phyloP scores from a whole-genome alignment of 2,329 filamentous ascomycete genomes.

The Xylariaceae sp. region DNA sequence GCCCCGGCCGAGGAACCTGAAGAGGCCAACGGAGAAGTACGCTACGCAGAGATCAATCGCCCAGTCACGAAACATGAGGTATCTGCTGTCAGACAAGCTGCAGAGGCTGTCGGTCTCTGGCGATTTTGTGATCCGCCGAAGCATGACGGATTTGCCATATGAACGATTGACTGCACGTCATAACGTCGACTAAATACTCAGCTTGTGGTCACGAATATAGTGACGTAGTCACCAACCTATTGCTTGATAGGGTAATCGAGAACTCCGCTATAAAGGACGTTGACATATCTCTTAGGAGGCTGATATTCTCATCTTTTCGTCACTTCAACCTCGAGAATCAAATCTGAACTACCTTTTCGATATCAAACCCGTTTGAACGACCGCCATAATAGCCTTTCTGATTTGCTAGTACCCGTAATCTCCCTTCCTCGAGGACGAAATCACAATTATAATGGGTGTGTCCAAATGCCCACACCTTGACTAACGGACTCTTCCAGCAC shows the following conservation, averaged over 20 bases:
- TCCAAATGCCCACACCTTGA: not conserved
- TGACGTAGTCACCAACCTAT: too few relatives aligned
- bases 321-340: not conserved
- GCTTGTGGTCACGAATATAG: too few relatives aligned
- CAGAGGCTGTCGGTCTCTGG: slow-evolving; percentile 70
- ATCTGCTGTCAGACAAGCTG: slow-evolving; percentile 61
- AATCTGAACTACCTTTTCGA: not conserved
- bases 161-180: too few relatives aligned
- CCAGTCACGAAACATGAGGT: slow-evolving; percentile 62
- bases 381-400: not conserved
- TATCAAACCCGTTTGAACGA: not conserved
- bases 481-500: not conserved
- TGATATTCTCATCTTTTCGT: too few relatives aligned
- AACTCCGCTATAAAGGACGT: too few relatives aligned
- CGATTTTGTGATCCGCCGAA: slow-evolving; percentile 65
- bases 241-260: too few relatives aligned
- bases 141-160: slow-evolving; percentile 50
- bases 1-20: slow-evolving; percentile 27
- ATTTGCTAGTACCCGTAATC: not conserved
- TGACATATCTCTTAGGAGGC: too few relatives aligned
- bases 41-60: slow-evolving; percentile 79
- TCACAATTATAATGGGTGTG: not conserved
- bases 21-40: slow-evolving; percentile 39
- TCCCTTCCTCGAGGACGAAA: not conserved
- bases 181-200: too few relatives aligned